Conservation (phyloP, 345 rosid genomes). For the Aethionema arabicum region DNA sequence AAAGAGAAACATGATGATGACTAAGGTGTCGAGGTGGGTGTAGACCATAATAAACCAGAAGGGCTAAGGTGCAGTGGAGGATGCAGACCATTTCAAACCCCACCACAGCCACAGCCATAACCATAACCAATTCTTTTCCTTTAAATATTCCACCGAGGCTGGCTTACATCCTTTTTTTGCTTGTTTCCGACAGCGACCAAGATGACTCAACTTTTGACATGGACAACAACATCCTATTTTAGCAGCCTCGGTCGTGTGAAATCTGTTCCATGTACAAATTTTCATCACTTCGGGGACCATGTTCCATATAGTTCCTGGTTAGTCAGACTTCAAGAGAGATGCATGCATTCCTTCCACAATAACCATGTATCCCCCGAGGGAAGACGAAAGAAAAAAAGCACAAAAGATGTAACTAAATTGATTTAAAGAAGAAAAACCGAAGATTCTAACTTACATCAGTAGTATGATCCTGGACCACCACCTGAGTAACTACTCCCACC, state of each 20-base stretch:
- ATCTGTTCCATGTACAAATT: slow-evolving; percentile 71
- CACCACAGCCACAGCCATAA: not conserved
- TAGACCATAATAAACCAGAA: too few species aligned
- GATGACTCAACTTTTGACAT: slow-evolving; percentile 45
- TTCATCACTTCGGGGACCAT: slow-evolving; percentile 49
- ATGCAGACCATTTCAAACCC: too few species aligned
- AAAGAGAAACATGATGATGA: not conserved
- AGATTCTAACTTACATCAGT: slow-evolving; percentile 55
- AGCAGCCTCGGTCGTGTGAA: slow-evolving; percentile 48
- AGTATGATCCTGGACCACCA: slow-evolving; percentile 88
- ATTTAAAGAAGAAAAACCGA: slow-evolving; percentile 22
- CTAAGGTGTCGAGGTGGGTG: too few species aligned
- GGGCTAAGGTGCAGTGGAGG: too few species aligned
- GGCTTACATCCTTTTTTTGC: slow-evolving; percentile 39
- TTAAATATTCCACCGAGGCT: slow-evolving; percentile 11
- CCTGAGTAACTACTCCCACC: slow-evolving; percentile 82
- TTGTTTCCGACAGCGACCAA: slow-evolving; percentile 40
- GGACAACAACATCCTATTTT: slow-evolving; percentile 50
- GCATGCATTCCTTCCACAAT: slow-evolving; percentile 32
- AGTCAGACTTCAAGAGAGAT: slow-evolving; percentile 8
- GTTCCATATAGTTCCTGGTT: slow-evolving; percentile 3
- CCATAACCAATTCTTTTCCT: not conserved
- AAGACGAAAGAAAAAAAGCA: slow-evolving; percentile 8
- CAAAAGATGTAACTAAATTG: slow-evolving; percentile 14
- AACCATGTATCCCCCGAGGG: slow-evolving; percentile 35